Evolutionary conservation across 352 stramenopile genomes (phyloP).

Genomic region (Pythium graminicola): DNA sequence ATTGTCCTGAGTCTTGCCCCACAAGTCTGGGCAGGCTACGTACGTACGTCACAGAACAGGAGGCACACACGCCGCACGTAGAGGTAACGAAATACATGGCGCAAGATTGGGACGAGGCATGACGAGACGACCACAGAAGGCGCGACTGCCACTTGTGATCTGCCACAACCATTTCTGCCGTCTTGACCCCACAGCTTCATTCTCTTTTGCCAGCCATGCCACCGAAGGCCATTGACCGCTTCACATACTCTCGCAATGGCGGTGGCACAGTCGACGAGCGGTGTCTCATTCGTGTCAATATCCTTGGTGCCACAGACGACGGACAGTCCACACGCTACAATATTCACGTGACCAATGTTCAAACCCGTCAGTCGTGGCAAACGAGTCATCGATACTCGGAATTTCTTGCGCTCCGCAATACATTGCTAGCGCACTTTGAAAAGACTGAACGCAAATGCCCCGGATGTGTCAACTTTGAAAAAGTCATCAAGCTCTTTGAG

Average conservation of each 20-base stretch:
- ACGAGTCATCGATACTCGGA: conserved; percentile 73
- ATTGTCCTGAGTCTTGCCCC: conserved; percentile 16
- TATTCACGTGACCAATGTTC: conserved; percentile 58
- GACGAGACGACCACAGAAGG: conserved; percentile 5
- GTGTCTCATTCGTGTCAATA: conserved; percentile 63
- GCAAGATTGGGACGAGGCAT: conserved; percentile 10
- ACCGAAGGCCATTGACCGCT: conserved; percentile 47
- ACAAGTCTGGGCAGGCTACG: conserved; percentile 13
- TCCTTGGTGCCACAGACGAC: conserved; percentile 37
- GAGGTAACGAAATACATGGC: not conserved
- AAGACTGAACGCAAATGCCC: conserved; percentile 64
- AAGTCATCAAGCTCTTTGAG: conserved; percentile 73
- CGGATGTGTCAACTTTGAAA: conserved; percentile 78
- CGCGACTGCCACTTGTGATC: not conserved
- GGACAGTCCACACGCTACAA: conserved; percentile 58
- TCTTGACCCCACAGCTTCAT: not conserved
- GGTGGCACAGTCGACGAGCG: conserved; percentile 56
- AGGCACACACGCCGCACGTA: conserved; percentile 5
- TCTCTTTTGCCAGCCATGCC: conserved; percentile 5
- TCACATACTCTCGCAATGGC: conserved; percentile 79
- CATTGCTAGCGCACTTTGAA: conserved; percentile 55
- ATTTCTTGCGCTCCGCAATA: conserved; percentile 67
- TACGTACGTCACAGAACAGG: not conserved
- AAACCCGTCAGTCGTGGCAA: conserved; percentile 64
- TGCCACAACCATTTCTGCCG: not conserved